A percentile compares a stretch with the other conserved stretches of the same genome.
These are phyloP conservation scores for Echria macrotheca DNA, from an alignment of 495 filamentous ascomycete species.

Conservation along the genomic window DNA sequence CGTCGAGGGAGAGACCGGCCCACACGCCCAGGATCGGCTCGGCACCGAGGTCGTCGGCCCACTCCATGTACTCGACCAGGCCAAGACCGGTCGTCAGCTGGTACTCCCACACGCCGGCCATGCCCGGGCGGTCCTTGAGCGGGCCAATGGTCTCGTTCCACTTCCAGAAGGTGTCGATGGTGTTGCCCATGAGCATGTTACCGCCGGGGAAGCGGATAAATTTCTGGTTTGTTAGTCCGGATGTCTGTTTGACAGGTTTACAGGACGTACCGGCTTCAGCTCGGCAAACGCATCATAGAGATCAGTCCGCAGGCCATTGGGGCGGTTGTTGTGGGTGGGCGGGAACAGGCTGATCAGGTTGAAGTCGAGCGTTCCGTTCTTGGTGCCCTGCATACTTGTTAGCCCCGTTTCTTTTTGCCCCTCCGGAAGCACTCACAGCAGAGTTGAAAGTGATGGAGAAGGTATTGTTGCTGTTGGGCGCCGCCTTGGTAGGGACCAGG, in stretches of 20 bases:
- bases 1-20: conserved; percentile 58
- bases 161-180: conserved; percentile 50
- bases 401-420: too few species aligned
- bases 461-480: conserved; percentile 59
- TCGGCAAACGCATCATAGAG: conserved; percentile 50
- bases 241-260: too few species aligned
- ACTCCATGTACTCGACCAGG: conserved; percentile 58
- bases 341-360: conserved; percentile 63
- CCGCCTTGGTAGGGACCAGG: conserved; percentile 35
- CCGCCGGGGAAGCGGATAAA: conserved; percentile 64
- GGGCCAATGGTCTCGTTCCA: conserved; percentile 67
- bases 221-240: conserved; percentile 17
- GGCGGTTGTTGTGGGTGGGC: conserved; percentile 56
- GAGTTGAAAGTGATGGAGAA: conserved; percentile 57
- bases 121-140: conserved; percentile 56
- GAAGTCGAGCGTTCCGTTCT: conserved; percentile 51
- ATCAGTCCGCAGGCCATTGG: conserved; percentile 59
- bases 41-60: conserved; percentile 58
- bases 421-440: too few species aligned
- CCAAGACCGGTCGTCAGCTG: conserved; percentile 59
- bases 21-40: conserved; percentile 48
- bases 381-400: too few species aligned
- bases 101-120: conserved; percentile 57
- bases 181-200: conserved; percentile 60
- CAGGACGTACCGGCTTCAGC: conserved; percentile 40